Conservation (phyloP, 208 protist species). For the Herpetomonas muscarum region DNA sequence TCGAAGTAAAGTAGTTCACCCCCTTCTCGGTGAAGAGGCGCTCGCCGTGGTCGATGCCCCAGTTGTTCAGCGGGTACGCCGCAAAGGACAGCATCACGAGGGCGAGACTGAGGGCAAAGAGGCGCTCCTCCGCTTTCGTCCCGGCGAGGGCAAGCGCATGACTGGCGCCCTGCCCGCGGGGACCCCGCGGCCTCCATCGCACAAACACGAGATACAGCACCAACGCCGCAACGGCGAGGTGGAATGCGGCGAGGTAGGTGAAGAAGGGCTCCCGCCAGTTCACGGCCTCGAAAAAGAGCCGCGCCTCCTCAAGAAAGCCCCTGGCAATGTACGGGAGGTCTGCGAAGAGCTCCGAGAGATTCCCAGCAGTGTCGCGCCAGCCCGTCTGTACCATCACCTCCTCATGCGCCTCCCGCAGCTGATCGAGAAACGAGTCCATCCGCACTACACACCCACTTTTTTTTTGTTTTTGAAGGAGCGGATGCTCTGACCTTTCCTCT, state of each 20-base stretch:
- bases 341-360: not conserved
- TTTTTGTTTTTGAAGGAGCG: too few relatives aligned
- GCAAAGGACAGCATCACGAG: slow-evolving; percentile 31
- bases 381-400: slow-evolving; percentile 45
- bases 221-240: slow-evolving; percentile 27
- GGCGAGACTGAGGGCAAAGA: slow-evolving; percentile 27
- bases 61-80: slow-evolving; percentile 30
- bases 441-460: too few relatives aligned
- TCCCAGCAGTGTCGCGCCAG: slow-evolving; percentile 8
- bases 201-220: slow-evolving; percentile 13
- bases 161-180: not conserved
- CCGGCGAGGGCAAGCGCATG: slow-evolving; percentile 9
- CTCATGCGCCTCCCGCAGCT: slow-evolving; percentile 22
- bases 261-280: slow-evolving; percentile 82
- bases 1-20: slow-evolving; percentile 76
- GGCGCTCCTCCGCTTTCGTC: slow-evolving; percentile 31
- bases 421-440: slow-evolving; percentile 18
- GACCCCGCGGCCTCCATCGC: not conserved
- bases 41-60: slow-evolving; percentile 21
- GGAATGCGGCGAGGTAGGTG: slow-evolving; percentile 46
- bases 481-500: too few relatives aligned
- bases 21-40: slow-evolving; percentile 38
- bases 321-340: not conserved
- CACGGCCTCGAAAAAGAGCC: slow-evolving; percentile 36
- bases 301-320: slow-evolving; percentile 9